A percentile compares a stretch with the other conserved stretches of the same genome.
Evolutionary conservation across 768 basidiomycete species (phyloP).

Genomic region (Galerina sulciceps): DNA sequence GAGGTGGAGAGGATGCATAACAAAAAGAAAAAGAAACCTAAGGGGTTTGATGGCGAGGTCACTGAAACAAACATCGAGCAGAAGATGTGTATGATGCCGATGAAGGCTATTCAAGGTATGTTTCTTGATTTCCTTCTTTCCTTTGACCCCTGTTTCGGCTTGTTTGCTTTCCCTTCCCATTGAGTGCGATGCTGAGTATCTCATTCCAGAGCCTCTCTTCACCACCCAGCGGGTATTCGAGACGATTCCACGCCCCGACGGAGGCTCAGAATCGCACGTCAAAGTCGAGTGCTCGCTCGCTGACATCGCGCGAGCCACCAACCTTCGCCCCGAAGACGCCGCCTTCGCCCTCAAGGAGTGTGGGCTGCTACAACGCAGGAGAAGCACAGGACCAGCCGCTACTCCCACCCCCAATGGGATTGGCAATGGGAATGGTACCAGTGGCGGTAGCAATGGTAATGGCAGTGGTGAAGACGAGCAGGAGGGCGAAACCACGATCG

Average conservation of each 20-base stretch:
- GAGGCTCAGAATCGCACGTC: constrained; percentile 73
- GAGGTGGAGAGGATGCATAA: constrained; percentile 27
- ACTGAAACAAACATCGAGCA: constrained; percentile 35
- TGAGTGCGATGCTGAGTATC: background rate
- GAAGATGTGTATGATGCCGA: constrained; percentile 33
- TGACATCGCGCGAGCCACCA: constrained; percentile 79
- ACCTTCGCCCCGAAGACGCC: constrained; percentile 83
- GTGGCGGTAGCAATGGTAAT: constrained; percentile 10
- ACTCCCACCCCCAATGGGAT: background rate
- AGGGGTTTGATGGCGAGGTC: constrained; percentile 80
- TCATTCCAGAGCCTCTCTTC: constrained; percentile 48
- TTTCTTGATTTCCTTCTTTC: background rate
- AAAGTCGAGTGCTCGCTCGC: constrained; percentile 72
- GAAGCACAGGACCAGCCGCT: constrained; percentile 21
- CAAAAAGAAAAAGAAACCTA: constrained; percentile 52
- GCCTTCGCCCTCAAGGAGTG: constrained; percentile 90
- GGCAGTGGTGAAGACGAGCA: constrained; percentile 19
- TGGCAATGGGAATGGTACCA: constrained; percentile 23
- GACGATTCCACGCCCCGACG: constrained; percentile 62
- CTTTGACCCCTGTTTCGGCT: background rate
- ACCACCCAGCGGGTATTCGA: constrained; percentile 59
- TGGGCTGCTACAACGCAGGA: constrained; percentile 65
- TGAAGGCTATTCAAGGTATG: constrained; percentile 45
- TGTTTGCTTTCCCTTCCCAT: background rate
- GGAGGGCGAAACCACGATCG: constrained; percentile 35